Percentiles rank a stretch among this genome's conserved stretches.
Evolutionary conservation across 441 rosid species (phyloP).

Genomic region (California macrophylla): DNA sequence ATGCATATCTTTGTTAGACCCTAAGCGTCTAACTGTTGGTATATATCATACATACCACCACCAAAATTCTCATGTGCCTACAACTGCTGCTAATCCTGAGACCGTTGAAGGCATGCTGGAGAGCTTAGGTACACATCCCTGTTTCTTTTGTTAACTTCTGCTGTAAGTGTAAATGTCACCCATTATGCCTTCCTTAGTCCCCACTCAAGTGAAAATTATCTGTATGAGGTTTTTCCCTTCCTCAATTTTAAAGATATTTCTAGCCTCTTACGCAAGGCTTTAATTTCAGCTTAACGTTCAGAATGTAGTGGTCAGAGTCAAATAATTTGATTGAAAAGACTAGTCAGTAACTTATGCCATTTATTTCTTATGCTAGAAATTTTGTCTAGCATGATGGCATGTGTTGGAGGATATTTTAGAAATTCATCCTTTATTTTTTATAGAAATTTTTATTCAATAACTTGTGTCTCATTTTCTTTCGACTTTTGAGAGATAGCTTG

Average conservation of each 20-base stretch:
- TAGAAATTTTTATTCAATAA: too few species aligned
- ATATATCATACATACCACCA: slow-evolving; percentile 52
- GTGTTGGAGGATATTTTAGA: background rate
- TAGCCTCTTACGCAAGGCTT: background rate
- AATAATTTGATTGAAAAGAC: background rate
- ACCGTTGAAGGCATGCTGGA: slow-evolving; percentile 81
- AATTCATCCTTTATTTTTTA: background rate
- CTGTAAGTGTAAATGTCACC: background rate
- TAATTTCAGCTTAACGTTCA: background rate
- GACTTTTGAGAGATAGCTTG: background rate
- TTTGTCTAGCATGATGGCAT: background rate
- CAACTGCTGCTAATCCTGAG: slow-evolving; percentile 52
- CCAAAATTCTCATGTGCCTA: slow-evolving; percentile 51
- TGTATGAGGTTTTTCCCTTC: background rate
- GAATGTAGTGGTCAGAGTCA: background rate
- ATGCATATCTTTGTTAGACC: slow-evolving; percentile 86
- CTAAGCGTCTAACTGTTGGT: slow-evolving; percentile 65
- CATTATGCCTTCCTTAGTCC: background rate
- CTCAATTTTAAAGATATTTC: background rate
- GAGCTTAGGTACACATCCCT: slow-evolving; percentile 57
- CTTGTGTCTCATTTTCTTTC: background rate
- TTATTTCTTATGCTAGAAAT: background rate
- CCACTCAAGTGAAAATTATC: background rate
- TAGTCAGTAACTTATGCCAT: background rate
- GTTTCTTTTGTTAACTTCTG: slow-evolving; percentile 3